phyloP scores from a whole-genome alignment of 805 yeast species.

The Candida suzukii region DNA sequence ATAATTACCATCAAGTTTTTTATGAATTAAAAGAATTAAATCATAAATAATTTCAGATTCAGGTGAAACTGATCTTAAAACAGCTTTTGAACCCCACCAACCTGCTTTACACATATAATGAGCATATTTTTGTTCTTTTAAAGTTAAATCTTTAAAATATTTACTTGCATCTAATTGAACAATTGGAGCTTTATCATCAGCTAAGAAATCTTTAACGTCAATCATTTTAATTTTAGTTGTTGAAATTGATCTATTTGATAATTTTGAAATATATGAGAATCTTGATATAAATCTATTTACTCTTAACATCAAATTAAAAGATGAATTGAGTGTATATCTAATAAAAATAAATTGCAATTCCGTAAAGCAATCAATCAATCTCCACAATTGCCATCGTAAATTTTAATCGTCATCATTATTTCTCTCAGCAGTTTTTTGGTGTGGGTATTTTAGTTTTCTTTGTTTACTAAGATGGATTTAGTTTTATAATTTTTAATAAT shows the following conservation, averaged over 20 bases:
- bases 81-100: conserved; percentile 76
- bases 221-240: background rate
- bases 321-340: too few species aligned
- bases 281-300: background rate
- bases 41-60: conserved; percentile 76
- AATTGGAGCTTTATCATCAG: conserved; percentile 63
- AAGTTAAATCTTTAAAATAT: conserved; percentile 60
- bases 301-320: background rate
- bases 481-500: too few species aligned
- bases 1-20: conserved; percentile 41
- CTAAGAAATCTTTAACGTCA: conserved; percentile 27
- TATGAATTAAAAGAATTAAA: conserved; percentile 55
- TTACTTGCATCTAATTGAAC: conserved; percentile 60
- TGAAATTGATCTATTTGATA: background rate
- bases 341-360: too few species aligned
- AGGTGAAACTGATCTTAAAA: conserved; percentile 73
- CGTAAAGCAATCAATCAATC: too few species aligned
- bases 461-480: too few species aligned
- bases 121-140: conserved; percentile 62
- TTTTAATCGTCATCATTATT: too few species aligned
- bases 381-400: too few species aligned
- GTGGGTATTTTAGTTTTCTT: too few species aligned
- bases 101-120: conserved; percentile 80
- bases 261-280: background rate
- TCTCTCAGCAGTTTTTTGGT: too few species aligned